Percentiles rank a stretch among this genome's conserved stretches.
These are phyloP conservation scores for Botrytis cinerea DNA, from an alignment of 2,329 filamentous ascomycete genomes.

Conservation along the genomic window DNA sequence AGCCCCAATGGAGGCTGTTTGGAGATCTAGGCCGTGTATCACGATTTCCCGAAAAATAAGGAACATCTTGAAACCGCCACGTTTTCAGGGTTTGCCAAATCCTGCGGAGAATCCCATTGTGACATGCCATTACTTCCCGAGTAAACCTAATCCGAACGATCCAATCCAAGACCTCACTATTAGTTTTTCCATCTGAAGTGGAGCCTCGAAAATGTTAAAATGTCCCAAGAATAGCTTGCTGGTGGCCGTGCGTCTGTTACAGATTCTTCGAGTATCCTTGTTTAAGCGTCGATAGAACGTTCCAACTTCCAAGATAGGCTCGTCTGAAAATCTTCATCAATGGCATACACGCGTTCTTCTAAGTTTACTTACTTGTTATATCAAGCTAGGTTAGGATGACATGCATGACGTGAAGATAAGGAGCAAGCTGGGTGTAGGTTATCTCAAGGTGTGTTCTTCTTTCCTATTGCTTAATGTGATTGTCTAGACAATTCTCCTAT, in stretches of 20 bases:
- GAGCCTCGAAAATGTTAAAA: background rate
- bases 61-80: slow-evolving; percentile 4
- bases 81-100: background rate
- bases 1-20: background rate
- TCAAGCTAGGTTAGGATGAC: background rate
- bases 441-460: background rate
- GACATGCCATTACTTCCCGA: background rate
- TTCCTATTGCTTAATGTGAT: background rate
- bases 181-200: background rate
- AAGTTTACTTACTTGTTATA: background rate
- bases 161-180: background rate
- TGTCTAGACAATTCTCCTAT: background rate
- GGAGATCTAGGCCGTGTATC: background rate
- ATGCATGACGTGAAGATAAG: slow-evolving; percentile 11
- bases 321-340: background rate
- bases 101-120: background rate
- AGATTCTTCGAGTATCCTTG: background rate
- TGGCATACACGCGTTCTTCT: slow-evolving; percentile 5
- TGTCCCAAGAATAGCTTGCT: background rate
- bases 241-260: slow-evolving; percentile 9
- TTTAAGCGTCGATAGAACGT: background rate
- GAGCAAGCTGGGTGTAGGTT: background rate
- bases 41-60: background rate
- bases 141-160: background rate
- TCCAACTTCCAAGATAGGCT: background rate